Evolutionary conservation across 2,329 filamentous ascomycete genomes (phyloP), one percentile per base, ranked within the genome.

Genomic region (Tetracladium maxilliforme): DNA sequence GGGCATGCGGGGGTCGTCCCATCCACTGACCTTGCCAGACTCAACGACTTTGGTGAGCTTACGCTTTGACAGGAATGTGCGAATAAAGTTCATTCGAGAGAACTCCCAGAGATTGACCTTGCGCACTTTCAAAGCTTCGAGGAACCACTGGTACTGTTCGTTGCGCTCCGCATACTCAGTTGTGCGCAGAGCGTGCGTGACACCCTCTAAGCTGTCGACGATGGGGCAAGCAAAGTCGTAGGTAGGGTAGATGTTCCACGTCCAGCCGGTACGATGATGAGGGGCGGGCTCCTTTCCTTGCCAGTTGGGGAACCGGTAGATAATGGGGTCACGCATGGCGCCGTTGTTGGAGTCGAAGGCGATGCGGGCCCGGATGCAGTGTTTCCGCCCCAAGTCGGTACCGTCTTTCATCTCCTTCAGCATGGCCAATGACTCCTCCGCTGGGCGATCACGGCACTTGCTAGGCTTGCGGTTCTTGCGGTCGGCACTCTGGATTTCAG

Each of bases 281-380:
- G 48, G 32, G 14, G 23, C 61, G 32, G 59, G 18, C 10, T 26
- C 7, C 15, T 28, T 21, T 9, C n/a, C n/a, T n/a, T n/a, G n/a
- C n/a, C n/a, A n/a, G n/a, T n/a, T n/a, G n/a, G n/a, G n/a, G n/a
- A n/a, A 94, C 37, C 90, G 76, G 64, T 94, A 95, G 50, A 98
- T 92, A 51, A 95, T 86, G 9, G 90, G 90, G 50, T 98, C 90
- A 36, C 90, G 70, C 69, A 95, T 75, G 26, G 90, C 83, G 55
- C 92, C 92, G 62, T 98, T 95, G 36, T 79, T 79, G 54, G 90
- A 79, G 50, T 92, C 81, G 39, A 80, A 70, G 2, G 82, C 87
- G 40, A 95, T 81, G 63, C 92, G 94, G 30, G 90, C 90, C 32
- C 90, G 79, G 37, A 98, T 92, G 55, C 83, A 94, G 71, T 87